Conservation (phyloP, 345 rosid genomes). For the Dipteronia sinensis region DNA sequence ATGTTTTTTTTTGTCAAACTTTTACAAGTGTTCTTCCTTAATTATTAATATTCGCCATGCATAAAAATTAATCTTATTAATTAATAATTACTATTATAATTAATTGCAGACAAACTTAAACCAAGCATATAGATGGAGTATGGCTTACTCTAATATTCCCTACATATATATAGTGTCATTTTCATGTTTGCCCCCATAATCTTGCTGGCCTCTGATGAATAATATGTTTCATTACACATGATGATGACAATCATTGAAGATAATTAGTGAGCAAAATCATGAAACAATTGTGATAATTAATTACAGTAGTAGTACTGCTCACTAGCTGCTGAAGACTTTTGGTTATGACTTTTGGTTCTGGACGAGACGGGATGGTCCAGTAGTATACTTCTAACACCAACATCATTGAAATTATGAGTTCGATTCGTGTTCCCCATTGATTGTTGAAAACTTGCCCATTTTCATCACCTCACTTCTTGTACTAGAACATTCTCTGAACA, state of each 20-base stretch:
- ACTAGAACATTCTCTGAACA: neutral
- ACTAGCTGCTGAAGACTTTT: neutral
- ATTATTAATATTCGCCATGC: too few species aligned
- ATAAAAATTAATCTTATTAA: too few species aligned
- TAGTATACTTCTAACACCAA: too few species aligned
- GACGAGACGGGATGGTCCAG: too few species aligned
- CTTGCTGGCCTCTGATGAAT: conserved; percentile 12
- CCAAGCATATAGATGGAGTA: too few species aligned
- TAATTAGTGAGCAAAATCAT: conserved; percentile 9
- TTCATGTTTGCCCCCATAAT: neutral
- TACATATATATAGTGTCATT: neutral
- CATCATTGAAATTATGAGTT: too few species aligned
- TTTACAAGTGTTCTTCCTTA: neutral
- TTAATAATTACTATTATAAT: too few species aligned
- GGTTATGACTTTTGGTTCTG: neutral
- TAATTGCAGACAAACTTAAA: too few species aligned
- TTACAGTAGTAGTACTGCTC: neutral
- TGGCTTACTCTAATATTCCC: too few species aligned
- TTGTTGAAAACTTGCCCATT: too few species aligned
- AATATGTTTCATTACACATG: neutral
- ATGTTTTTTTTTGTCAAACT: neutral
- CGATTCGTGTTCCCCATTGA: too few species aligned
- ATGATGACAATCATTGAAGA: conserved; percentile 5
- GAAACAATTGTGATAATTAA: neutral
- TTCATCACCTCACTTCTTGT: neutral